phyloP scores from a whole-genome alignment of 192 early-diverging fungal genomes.

The Phycomyces blakesleeanus region DNA sequence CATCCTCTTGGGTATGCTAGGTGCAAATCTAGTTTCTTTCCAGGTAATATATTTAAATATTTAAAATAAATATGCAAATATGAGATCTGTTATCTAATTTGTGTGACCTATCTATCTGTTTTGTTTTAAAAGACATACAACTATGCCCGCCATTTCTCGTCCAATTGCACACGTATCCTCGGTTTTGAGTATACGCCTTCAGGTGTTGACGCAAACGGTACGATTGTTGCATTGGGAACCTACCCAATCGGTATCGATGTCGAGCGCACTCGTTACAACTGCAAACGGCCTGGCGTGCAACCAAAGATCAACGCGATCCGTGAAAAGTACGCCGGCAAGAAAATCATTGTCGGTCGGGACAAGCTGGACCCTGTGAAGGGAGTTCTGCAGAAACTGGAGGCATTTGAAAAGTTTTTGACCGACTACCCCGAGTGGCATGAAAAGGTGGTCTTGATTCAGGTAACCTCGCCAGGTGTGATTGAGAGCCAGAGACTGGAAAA shows the following conservation, averaged over 20 bases:
- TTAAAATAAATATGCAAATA: too few relatives aligned
- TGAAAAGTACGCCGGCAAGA: constrained; percentile 83
- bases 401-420: constrained; percentile 89
- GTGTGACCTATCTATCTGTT: not conserved
- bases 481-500: constrained; percentile 66
- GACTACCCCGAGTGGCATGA: constrained; percentile 89
- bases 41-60: too few relatives aligned
- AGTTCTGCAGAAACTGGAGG: constrained; percentile 90
- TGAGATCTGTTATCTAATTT: not conserved
- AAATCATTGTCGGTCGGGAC: constrained; percentile 95
- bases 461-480: constrained; percentile 83
- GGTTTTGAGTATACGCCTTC: constrained; percentile 88
- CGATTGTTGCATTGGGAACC: constrained; percentile 75
- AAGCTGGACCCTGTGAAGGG: constrained; percentile 93
- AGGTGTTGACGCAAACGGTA: constrained; percentile 81
- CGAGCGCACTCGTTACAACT: constrained; percentile 59
- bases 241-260: constrained; percentile 99
- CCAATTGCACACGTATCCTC: constrained; percentile 89
- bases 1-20: constrained; percentile 83
- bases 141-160: constrained; percentile 91
- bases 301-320: constrained; percentile 77
- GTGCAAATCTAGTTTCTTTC: constrained; percentile 91
- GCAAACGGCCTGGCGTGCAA: constrained; percentile 60
- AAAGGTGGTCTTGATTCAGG: constrained; percentile 93
- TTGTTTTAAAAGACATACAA: constrained; percentile 81